Evolutionary conservation across 2,329 filamentous ascomycete species (phyloP).

Genomic region (Elsinoe batatas): DNA sequence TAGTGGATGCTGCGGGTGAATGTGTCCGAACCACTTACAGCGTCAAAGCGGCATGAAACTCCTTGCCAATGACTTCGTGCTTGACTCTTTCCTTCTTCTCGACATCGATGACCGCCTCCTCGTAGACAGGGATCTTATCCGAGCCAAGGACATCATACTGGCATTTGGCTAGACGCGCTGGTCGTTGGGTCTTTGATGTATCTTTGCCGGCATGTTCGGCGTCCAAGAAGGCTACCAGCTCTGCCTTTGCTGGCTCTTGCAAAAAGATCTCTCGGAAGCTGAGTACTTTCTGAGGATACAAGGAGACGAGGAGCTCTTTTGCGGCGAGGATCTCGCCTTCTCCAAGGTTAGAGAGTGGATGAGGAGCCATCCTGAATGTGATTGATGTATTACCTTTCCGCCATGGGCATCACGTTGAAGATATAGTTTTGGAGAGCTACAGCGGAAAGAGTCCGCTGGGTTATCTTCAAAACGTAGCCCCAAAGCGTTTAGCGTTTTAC

Average conservation of each 20-base stretch:
- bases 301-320: slow-evolving; percentile 8
- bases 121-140: slow-evolving; percentile 44
- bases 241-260: slow-evolving; percentile 27
- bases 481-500: background rate
- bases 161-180: slow-evolving; percentile 41
- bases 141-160: slow-evolving; percentile 48
- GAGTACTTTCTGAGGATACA: slow-evolving; percentile 20
- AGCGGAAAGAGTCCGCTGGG: background rate
- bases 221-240: slow-evolving; percentile 25
- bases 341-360: background rate
- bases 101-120: slow-evolving; percentile 40
- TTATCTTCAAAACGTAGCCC: background rate
- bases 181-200: slow-evolving; percentile 18
- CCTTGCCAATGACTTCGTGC: slow-evolving; percentile 24
- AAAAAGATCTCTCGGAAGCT: slow-evolving; percentile 24
- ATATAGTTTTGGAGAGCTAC: background rate
- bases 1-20: background rate
- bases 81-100: slow-evolving; percentile 18
- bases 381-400: background rate
- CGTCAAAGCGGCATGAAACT: slow-evolving; percentile 22
- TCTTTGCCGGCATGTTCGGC: slow-evolving; percentile 22
- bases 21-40: slow-evolving; percentile 16
- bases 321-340: background rate
- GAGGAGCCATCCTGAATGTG: background rate
- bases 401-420: background rate